A percentile compares a stretch with the other conserved stretches of the same genome.
Conservation (phyloP, 768 basidiomycete genomes). For the Paxillus involutus region DNA sequence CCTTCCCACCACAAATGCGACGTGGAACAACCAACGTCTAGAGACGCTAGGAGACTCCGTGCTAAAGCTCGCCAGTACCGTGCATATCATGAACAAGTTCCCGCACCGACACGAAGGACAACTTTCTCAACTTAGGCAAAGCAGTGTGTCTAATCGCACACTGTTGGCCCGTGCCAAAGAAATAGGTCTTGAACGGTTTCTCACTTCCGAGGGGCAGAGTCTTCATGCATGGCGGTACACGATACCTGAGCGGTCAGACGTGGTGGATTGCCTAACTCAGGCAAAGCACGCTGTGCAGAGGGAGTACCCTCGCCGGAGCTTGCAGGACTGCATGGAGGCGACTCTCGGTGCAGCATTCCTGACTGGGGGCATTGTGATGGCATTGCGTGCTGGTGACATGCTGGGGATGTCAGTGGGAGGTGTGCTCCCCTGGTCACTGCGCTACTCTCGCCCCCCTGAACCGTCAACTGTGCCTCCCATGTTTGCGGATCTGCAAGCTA, state of each 20-base stretch:
- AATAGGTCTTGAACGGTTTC: conserved; percentile 58
- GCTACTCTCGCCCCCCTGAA: conserved; percentile 42
- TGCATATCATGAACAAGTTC: conserved; percentile 75
- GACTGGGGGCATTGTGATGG: conserved; percentile 69
- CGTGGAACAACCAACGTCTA: conserved; percentile 80
- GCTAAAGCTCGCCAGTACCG: conserved; percentile 71
- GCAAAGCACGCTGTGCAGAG: conserved; percentile 38
- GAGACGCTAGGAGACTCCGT: conserved; percentile 89
- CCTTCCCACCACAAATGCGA: conserved; percentile 59
- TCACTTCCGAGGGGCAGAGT: conserved; percentile 59
- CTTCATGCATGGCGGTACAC: conserved; percentile 60
- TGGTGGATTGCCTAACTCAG: conserved; percentile 27
- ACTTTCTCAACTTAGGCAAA: conserved; percentile 61
- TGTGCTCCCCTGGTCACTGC: conserved; percentile 60
- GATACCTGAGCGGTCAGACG: conserved; percentile 37
- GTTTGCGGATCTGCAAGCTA: conserved; percentile 57
- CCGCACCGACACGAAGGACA: conserved; percentile 85
- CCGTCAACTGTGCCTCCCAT: conserved; percentile 41
- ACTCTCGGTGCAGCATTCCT: conserved; percentile 75
- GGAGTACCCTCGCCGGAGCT: conserved; percentile 60
- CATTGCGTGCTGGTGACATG: conserved; percentile 60
- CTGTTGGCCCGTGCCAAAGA: conserved; percentile 67
- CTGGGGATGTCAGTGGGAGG: conserved; percentile 78
- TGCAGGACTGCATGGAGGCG: conserved; percentile 91
- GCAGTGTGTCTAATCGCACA: conserved; percentile 67